These are phyloP conservation scores for Nymphaea colorata DNA, from an alignment of 164 flowering plant species.

Conservation along the genomic window DNA sequence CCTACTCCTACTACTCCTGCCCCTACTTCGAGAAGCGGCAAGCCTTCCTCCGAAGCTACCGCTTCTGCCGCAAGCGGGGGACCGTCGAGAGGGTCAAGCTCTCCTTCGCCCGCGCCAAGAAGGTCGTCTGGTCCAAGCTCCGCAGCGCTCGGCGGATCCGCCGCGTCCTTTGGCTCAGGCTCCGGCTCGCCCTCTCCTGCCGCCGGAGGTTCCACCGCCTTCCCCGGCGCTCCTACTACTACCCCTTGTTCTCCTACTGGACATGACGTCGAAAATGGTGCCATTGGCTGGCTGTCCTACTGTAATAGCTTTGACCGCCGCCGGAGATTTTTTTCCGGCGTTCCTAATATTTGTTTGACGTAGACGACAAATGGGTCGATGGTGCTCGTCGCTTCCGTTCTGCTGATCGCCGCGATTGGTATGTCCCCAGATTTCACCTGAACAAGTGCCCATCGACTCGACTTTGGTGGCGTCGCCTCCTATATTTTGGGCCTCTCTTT, in stretches of 20 bases:
- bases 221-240: not conserved
- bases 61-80: constrained; percentile 42
- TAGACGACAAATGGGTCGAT: too few species aligned
- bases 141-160: constrained; percentile 25
- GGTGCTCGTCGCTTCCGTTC: too few species aligned
- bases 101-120: constrained; percentile 27
- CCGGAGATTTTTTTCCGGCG: too few species aligned
- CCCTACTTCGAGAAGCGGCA: constrained; percentile 47
- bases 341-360: too few species aligned
- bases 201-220: not conserved
- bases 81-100: constrained; percentile 30
- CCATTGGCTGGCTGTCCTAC: too few species aligned
- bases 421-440: too few species aligned
- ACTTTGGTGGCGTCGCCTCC: too few species aligned
- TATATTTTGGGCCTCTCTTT: too few species aligned
- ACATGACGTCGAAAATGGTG: too few species aligned
- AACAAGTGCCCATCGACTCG: too few species aligned
- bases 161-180: constrained; percentile 30
- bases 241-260: not conserved
- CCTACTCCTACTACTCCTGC: not conserved
- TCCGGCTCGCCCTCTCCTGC: constrained; percentile 9
- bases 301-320: too few species aligned
- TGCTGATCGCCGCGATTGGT: too few species aligned
- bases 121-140: constrained; percentile 28
- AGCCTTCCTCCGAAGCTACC: constrained; percentile 63